Conservation (phyloP, 441 rosid genomes). For the Euphorbia celastroides region DNA sequence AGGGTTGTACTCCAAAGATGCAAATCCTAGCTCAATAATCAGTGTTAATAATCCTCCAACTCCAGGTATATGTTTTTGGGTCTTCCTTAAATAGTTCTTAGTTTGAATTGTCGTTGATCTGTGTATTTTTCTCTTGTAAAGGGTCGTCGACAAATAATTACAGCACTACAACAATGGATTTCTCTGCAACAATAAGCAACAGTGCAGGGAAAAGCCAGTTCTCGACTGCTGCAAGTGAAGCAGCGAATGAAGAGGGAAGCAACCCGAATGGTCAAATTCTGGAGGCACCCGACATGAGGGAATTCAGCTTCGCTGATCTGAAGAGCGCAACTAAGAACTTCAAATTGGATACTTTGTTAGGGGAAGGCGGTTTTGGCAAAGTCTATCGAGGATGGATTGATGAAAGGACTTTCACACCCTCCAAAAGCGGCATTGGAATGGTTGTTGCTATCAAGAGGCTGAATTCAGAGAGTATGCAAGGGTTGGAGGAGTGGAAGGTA, state of each 20-base stretch:
- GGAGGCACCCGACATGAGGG: constrained; percentile 42
- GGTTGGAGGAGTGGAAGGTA: constrained; percentile 93
- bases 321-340: constrained; percentile 64
- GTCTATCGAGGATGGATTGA: constrained; percentile 92
- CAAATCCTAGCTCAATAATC: constrained; percentile 27
- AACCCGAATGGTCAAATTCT: constrained; percentile 36
- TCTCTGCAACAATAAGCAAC: constrained; percentile 31
- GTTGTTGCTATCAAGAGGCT: too few relatives aligned
- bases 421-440: too few relatives aligned
- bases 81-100: neutral
- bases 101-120: neutral
- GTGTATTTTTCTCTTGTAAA: neutral
- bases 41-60: constrained; percentile 26
- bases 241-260: constrained; percentile 13
- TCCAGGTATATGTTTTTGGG: constrained; percentile 22
- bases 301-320: too few relatives aligned
- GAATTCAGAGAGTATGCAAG: constrained; percentile 82
- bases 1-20: too few relatives aligned
- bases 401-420: constrained; percentile 46
- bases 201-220: constrained; percentile 39
- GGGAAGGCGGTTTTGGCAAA: constrained; percentile 92
- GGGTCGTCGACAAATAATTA: constrained; percentile 24
- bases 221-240: constrained; percentile 41
- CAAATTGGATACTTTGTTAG: constrained; percentile 58
- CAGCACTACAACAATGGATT: constrained; percentile 27